phyloP scores from a whole-genome alignment of 768 basidiomycete species.

The Auriscalpium orientale region DNA sequence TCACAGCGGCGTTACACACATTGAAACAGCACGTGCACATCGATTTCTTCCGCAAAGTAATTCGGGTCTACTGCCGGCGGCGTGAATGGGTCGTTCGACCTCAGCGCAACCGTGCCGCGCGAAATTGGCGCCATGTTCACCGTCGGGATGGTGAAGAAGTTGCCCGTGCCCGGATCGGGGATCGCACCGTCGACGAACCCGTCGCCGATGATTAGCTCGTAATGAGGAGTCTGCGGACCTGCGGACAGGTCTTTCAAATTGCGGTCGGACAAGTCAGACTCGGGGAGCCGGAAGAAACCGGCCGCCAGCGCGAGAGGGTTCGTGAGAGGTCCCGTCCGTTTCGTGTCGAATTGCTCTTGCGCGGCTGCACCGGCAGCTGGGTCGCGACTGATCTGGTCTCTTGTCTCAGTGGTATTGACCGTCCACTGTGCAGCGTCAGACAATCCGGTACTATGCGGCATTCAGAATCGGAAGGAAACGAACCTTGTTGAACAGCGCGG shows the following conservation, averaged over 20 bases:
- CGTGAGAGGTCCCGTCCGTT: background rate
- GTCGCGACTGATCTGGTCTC: background rate
- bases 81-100: background rate
- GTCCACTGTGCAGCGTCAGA: background rate
- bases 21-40: background rate
- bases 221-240: background rate
- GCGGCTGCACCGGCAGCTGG: background rate
- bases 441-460: no score
- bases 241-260: background rate
- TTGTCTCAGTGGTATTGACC: background rate
- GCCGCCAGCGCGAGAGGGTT: background rate
- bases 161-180: background rate
- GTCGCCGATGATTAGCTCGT: background rate
- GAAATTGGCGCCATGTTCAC: background rate
- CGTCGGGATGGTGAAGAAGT: background rate
- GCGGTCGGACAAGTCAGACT: background rate
- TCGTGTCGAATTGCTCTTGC: background rate
- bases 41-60: background rate
- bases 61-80: background rate
- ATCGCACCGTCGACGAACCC: background rate
- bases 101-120: background rate
- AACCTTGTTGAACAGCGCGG: constrained; percentile 3
- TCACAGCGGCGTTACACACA: background rate
- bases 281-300: background rate
- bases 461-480: background rate